Percentiles rank a stretch among this genome's conserved stretches.
Evolutionary conservation across 768 basidiomycete genomes (phyloP).

Genomic region (Leucocoprinus leucothites): DNA sequence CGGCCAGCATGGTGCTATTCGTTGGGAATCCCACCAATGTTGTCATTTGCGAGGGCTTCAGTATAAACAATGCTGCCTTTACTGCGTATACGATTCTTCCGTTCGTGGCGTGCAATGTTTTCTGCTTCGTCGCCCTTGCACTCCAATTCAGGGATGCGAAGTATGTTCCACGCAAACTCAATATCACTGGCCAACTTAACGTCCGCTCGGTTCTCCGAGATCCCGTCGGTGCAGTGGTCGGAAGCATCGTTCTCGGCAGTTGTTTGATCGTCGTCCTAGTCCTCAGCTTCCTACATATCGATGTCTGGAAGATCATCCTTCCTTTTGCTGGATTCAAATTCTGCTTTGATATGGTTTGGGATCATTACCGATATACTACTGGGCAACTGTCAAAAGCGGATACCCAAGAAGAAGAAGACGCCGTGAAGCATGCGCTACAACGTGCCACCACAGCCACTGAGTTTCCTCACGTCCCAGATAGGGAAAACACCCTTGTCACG

Average conservation of each 20-base stretch:
- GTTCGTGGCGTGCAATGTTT: conserved; percentile 63
- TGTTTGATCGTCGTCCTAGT: conserved; percentile 76
- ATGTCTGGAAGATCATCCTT: conserved; percentile 82
- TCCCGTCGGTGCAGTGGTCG: conserved; percentile 70
- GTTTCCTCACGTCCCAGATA: conserved; percentile 14
- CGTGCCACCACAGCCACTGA: conserved; percentile 24
- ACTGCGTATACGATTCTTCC: conserved; percentile 84
- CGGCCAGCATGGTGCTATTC: conserved; percentile 71
- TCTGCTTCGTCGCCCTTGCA: conserved; percentile 57
- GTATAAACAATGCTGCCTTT: conserved; percentile 72
- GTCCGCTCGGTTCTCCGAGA: conserved; percentile 69
- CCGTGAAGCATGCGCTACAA: conserved; percentile 24
- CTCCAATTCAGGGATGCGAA: conserved; percentile 57
- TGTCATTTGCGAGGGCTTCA: conserved; percentile 85
- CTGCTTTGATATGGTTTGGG: conserved; percentile 60
- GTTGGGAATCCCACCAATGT: conserved; percentile 95
- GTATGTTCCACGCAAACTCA: conserved; percentile 49
- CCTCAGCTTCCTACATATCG: conserved; percentile 70
- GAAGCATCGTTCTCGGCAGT: conserved; percentile 58
- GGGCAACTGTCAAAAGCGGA: conserved; percentile 18
- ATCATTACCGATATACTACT: conserved; percentile 42
- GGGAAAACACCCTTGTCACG: conserved; percentile 18
- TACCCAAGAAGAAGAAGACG: conserved; percentile 19
- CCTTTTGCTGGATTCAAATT: conserved; percentile 79
- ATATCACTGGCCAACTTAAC: conserved; percentile 33